Evolutionary conservation across 768 basidiomycete genomes (phyloP), one percentile per base, ranked within the genome.

Genomic region (Favolaschia claudopus): DNA sequence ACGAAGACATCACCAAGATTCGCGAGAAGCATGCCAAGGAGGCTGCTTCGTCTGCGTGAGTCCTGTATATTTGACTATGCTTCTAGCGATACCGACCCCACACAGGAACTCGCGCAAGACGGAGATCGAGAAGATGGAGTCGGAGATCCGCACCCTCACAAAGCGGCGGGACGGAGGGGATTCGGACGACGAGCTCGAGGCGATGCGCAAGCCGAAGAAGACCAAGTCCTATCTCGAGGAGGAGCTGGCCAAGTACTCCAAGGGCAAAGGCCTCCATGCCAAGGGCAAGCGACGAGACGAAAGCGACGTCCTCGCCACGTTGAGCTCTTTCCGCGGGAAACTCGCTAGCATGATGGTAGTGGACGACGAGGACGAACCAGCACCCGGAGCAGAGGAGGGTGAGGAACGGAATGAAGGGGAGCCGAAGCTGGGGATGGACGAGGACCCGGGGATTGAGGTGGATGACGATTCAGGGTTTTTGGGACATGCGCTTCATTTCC

Each of bases 121-220:
- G 7, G 88, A 95, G 70, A 92, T 97, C 47, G 89, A 88, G 65
- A 89, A 84, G 66, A 92, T 98, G 88, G 93, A 98, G 72, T 87
- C 86, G 7, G 91, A 94, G 40, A 91, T 98, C 53, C 89, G 92
- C 24, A 89, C 85, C 60, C 84, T 96, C 7, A 80, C 85, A 27
- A 86, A 87, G 60, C 82, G 80, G 38, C 84, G 82, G 9, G 83
- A 80, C 25, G 85, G 79, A 14, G 81, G 80, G 24, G 87, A 84
- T 38, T 64, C 63, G 44, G 90, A 90, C 65, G 90, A 89, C 29
- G 89, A 93, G 39, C 80, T 73, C 15, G 70, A 83, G 17, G 82
- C 69, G 60, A 40, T 64, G 63, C 63, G 63, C 28, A 85, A 79
- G 64, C 74, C 74, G 66, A 88, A 87, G 72, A 87, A 86, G 54